Base-by-base conservation (phyloP, 352 stramenopile genomes). In the Peronospora belbahrii region DNA sequence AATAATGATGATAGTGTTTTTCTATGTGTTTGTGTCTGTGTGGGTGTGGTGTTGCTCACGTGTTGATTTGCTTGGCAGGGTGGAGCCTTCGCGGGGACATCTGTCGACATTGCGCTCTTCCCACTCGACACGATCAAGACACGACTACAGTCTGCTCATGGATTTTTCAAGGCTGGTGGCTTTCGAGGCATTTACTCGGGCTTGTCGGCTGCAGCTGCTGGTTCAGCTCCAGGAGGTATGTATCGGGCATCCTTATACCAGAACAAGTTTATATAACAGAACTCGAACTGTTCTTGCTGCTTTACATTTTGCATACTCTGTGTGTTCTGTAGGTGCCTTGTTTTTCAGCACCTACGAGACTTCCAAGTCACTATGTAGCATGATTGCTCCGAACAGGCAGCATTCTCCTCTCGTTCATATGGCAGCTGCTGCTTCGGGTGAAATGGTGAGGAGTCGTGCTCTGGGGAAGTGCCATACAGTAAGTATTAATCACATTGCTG, bases 41-140 rank as follows among this genome's bases (percentile, higher is more conserved):
- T n/a, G n/a, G n/a, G 14, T n/a, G 11, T 45, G n/a, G 24, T 18
- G 24, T 41, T 35, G 28, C 35, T 62, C 28, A 53, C 23, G 15
- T 7, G 33, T 48, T 35, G 25, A 42, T 35, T 48, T 18, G 13
- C 15, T 32, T 27, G 9, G 4, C 30, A 94, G 82, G 80, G 79
- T 17, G 96, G 96, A 42, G 97, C 95, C 6, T 75, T 97, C 14
- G 95, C 96, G 4, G 97, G 97, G 19, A 98, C 95, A 31, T 90
- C 87, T 11, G 96, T 99, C 23, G 97, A 99, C 76, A 81, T 99
- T 40, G 88, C 94, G 30, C 78, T 99, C 15, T 99, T 98, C 83
- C 97, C 97, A 28, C 82, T 99, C 7, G 96, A 99, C 77, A 98
- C 96, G 2, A 85, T 99, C 59, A 99, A 99, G 80, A 99, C 96